These are phyloP conservation scores for Apium graveolens DNA, from an alignment of 129 eudicot species.

Conservation along the genomic window DNA sequence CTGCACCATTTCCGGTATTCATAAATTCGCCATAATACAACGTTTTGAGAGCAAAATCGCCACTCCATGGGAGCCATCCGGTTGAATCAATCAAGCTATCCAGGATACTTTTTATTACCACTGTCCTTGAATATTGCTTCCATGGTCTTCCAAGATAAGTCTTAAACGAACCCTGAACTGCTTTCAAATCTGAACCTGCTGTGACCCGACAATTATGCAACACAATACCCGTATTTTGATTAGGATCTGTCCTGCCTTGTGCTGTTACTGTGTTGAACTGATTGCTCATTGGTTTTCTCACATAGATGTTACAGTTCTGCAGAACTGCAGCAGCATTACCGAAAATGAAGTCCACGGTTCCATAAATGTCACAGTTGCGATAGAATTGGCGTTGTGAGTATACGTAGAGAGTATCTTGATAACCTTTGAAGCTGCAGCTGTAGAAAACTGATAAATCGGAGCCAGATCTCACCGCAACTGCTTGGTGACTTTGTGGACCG, in stretches of 20 bases:
- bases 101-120: neutral
- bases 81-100: neutral
- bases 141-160: constrained; percentile 7
- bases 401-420: constrained; percentile 5
- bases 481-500: constrained; percentile 5
- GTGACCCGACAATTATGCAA: neutral
- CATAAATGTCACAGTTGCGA: neutral
- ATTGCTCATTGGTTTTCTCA: constrained; percentile 6
- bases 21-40: constrained; percentile 8
- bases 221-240: neutral
- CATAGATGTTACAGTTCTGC: constrained; percentile 5
- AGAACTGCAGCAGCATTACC: constrained; percentile 2
- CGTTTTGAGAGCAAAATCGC: neutral
- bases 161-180: neutral
- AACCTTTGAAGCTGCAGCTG: constrained; percentile 8
- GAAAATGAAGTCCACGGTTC: constrained; percentile 4
- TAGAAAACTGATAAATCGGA: constrained; percentile 3
- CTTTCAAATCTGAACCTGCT: neutral
- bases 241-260: neutral
- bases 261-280: constrained; percentile 3
- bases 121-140: constrained; percentile 4
- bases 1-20: constrained; percentile 9
- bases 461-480: neutral
- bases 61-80: neutral
- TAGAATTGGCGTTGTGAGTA: constrained; percentile 5